These are phyloP conservation scores for Nicotiana tabacum DNA, from an alignment of 257 asterid genomes.

Conservation along the genomic window DNA sequence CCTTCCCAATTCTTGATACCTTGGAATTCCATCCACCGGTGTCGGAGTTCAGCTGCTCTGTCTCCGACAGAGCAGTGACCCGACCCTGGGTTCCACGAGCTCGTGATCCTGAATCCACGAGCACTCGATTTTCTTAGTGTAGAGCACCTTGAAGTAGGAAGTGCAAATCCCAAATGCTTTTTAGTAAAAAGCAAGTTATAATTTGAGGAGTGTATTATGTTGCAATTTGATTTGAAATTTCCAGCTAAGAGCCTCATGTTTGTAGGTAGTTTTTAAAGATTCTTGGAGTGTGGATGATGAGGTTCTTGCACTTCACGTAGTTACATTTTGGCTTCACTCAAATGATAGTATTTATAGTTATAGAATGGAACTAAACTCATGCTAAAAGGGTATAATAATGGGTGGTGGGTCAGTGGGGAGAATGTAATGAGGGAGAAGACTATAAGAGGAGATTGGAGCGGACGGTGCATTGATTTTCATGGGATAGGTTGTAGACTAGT, in stretches of 20 bases:
- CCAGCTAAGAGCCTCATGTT: slow-evolving; percentile 2
- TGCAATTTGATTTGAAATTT: neutral
- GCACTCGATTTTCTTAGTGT: neutral
- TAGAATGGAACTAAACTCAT: too few species aligned
- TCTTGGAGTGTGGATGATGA: neutral
- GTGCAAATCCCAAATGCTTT: neutral
- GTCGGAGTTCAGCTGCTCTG: neutral
- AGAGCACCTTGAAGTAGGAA: neutral
- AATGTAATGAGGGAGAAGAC: too few species aligned
- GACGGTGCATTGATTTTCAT: too few species aligned
- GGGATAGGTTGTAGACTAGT: too few species aligned
- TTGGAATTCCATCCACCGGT: slow-evolving; percentile 79
- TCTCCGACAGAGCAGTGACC: neutral
- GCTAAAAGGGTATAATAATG: too few species aligned
- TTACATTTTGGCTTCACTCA: neutral
- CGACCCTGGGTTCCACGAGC: neutral
- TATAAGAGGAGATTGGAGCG: too few species aligned
- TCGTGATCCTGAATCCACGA: neutral
- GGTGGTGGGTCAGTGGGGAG: too few species aligned
- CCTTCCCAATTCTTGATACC: slow-evolving; percentile 96
- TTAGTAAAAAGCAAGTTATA: neutral
- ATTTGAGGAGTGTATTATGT: neutral
- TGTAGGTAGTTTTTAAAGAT: neutral
- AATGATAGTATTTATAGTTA: neutral
- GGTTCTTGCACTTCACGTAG: neutral